Percentiles rank a stretch among this genome's conserved stretches.
phyloP scores from a whole-genome alignment of 208 protist genomes.

The Crithidia fasciculata region DNA sequence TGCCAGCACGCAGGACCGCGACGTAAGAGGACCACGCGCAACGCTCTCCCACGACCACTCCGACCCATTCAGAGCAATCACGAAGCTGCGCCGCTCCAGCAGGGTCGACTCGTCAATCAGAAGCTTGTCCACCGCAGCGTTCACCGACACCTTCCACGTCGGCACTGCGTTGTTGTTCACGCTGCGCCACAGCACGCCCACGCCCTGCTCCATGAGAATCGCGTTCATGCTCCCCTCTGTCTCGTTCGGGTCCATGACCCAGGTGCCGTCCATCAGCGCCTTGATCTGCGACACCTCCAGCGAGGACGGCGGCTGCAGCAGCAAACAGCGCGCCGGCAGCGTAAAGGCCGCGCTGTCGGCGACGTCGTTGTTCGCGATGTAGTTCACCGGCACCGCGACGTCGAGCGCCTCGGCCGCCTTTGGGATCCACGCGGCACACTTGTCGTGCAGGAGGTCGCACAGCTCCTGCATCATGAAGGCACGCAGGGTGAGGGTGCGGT shows the following conservation, averaged over 20 bases:
- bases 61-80: conserved; percentile 34
- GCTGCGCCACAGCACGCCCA: conserved; percentile 53
- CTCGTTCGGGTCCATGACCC: conserved; percentile 44
- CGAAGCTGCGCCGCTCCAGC: conserved; percentile 23
- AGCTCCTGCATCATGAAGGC: conserved; percentile 66
- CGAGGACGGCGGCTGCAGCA: conserved; percentile 26
- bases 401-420: conserved; percentile 40
- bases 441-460: conserved; percentile 37
- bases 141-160: conserved; percentile 33
- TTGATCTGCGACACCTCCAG: conserved; percentile 57
- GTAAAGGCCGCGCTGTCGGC: conserved; percentile 20
- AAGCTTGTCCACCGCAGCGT: conserved; percentile 30
- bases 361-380: conserved; percentile 19
- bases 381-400: conserved; percentile 40
- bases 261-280: conserved; percentile 48
- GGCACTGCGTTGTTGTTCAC: conserved; percentile 41
- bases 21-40: conserved; percentile 36
- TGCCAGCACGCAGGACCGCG: conserved; percentile 49
- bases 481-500: conserved; percentile 50
- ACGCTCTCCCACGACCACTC: conserved; percentile 41
- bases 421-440: conserved; percentile 42
- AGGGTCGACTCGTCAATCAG: conserved; percentile 30
- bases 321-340: conserved; percentile 22
- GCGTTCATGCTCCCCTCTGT: conserved; percentile 42
- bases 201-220: conserved; percentile 51